A percentile compares a stretch with the other conserved stretches of the same genome.
These are phyloP conservation scores for Melastoma candidum DNA, from an alignment of 441 rosid genomes.

Conservation along the genomic window DNA sequence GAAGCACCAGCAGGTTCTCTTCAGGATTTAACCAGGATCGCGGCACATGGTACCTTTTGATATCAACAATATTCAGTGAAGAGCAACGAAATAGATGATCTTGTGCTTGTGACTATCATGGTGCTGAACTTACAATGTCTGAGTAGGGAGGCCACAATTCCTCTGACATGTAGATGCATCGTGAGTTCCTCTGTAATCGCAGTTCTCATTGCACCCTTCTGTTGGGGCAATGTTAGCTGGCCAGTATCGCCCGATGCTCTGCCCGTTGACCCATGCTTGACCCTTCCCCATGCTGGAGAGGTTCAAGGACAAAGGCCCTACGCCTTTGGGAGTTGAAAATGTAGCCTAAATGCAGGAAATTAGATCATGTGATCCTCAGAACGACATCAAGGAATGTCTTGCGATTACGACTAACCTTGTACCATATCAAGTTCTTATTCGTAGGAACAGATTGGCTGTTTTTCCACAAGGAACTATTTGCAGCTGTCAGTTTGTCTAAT, in stretches of 20 bases:
- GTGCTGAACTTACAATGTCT: slow-evolving; percentile 37
- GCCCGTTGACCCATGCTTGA: slow-evolving; percentile 67
- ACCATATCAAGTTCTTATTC: slow-evolving; percentile 52
- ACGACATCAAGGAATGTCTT: not conserved
- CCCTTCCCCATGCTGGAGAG: slow-evolving; percentile 67
- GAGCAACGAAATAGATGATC: not conserved
- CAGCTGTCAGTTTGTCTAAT: slow-evolving; percentile 27
- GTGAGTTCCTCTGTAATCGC: slow-evolving; percentile 55
- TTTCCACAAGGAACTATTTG: slow-evolving; percentile 49
- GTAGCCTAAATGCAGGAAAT: slow-evolving; percentile 19
- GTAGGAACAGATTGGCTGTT: slow-evolving; percentile 27
- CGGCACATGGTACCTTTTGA: slow-evolving; percentile 43
- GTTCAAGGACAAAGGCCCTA: slow-evolving; percentile 45
- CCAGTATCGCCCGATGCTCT: slow-evolving; percentile 61
- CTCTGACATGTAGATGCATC: slow-evolving; percentile 34
- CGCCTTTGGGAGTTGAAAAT: slow-evolving; percentile 39
- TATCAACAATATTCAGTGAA: not conserved
- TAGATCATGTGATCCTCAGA: not conserved
- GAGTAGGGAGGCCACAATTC: slow-evolving; percentile 60
- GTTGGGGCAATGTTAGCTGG: slow-evolving; percentile 42
- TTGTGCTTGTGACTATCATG: not conserved
- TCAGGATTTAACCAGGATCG: slow-evolving; percentile 48
- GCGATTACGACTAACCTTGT: slow-evolving; percentile 30
- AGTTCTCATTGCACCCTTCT: slow-evolving; percentile 35
- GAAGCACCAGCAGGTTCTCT: slow-evolving; percentile 46